A percentile compares a stretch with the other conserved stretches of the same genome.
Conservation (phyloP, 495 filamentous ascomycete genomes). For the Aspergillus diversus region DNA sequence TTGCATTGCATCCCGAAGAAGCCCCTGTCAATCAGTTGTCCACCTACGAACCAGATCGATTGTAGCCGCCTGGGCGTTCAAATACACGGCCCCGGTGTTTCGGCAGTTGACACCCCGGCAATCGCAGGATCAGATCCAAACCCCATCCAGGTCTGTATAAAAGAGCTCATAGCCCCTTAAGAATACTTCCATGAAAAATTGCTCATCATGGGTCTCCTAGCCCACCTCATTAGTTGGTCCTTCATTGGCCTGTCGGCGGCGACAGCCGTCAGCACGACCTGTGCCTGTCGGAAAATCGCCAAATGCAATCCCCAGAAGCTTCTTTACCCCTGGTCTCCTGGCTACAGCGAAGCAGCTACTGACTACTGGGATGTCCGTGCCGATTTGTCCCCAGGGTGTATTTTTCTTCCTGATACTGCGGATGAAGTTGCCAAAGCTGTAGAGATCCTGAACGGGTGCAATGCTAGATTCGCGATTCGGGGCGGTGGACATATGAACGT, state of each 20-base stretch:
- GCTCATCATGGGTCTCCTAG: not conserved
- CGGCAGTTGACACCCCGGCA: no score
- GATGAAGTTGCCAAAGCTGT: conserved; percentile 33
- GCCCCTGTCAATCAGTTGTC: no score
- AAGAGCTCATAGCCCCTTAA: no score
- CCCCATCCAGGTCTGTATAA: no score
- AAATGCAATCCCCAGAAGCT: conserved; percentile 7
- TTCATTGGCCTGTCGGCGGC: not conserved
- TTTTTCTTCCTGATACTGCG: conserved; percentile 33
- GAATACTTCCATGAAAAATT: no score
- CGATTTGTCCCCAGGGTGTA: conserved; percentile 36
- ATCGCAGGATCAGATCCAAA: no score
- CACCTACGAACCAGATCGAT: no score
- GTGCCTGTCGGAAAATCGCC: conserved; percentile 32
- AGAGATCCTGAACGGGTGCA: conserved; percentile 21
- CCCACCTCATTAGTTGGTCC: not conserved
- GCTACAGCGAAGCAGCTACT: conserved; percentile 25
- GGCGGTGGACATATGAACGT: conserved; percentile 42
- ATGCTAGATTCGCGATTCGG: conserved; percentile 42
- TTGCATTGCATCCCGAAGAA: no score
- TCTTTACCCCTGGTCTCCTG: conserved; percentile 18
- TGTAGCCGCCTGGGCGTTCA: no score
- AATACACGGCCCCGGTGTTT: no score
- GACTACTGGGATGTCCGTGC: conserved; percentile 34
- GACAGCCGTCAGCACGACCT: not conserved